phyloP scores from a whole-genome alignment of 2,329 filamentous ascomycete species.

The Daldinia eschscholtzii region DNA sequence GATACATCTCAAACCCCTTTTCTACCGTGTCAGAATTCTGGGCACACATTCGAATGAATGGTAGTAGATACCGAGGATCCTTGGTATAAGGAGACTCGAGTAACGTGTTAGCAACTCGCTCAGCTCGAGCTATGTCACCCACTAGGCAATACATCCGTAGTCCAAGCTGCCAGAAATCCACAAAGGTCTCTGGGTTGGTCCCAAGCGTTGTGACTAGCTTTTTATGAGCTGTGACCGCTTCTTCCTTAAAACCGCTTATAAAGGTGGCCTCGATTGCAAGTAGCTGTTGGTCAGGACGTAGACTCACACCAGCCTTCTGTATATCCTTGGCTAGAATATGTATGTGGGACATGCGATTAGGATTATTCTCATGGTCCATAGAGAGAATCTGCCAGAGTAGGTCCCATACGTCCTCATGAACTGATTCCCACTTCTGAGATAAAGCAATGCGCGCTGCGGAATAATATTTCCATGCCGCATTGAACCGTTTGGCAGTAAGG shows the following conservation, averaged over 20 bases:
- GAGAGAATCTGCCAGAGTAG: constrained; percentile 74
- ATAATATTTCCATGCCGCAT: constrained; percentile 63
- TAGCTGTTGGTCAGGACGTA: constrained; percentile 71
- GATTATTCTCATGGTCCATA: constrained; percentile 61
- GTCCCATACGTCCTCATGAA: constrained; percentile 73
- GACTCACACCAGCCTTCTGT: constrained; percentile 65
- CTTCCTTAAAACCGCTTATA: constrained; percentile 68
- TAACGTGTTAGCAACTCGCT: constrained; percentile 67
- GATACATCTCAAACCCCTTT: constrained; percentile 76
- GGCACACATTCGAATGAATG: constrained; percentile 77
- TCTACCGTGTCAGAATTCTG: constrained; percentile 62
- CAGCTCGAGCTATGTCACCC: constrained; percentile 70
- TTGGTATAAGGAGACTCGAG: constrained; percentile 59
- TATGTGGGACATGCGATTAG: constrained; percentile 71
- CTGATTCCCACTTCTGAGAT: constrained; percentile 61
- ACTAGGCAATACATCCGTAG: constrained; percentile 71
- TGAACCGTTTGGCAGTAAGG: constrained; percentile 38
- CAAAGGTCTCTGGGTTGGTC: constrained; percentile 60
- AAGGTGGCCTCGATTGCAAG: constrained; percentile 77
- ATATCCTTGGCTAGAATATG: constrained; percentile 75
- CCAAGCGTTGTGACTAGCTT: constrained; percentile 67
- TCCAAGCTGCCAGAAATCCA: constrained; percentile 73
- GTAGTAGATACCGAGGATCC: constrained; percentile 71
- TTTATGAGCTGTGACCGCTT: constrained; percentile 75
- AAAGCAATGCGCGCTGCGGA: constrained; percentile 60